A percentile compares a stretch with the other conserved stretches of the same genome.
phyloP scores from a whole-genome alignment of 1,284 basidiomycete genomes.

The Meira miltonrushii region DNA sequence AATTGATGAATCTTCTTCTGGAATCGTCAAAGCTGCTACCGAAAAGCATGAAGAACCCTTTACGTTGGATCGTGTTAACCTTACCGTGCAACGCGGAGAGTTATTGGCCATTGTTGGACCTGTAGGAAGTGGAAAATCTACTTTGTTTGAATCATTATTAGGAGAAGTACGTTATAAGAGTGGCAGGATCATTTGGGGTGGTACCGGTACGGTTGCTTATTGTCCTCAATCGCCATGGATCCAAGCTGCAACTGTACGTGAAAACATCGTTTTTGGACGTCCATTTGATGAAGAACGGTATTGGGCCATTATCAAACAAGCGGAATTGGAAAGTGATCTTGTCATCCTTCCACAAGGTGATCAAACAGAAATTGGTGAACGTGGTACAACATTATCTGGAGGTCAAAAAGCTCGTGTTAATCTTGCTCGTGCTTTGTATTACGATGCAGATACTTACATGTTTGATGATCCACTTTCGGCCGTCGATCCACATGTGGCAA shows the following conservation, averaged over 20 bases:
- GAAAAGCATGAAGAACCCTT: slow-evolving; percentile 31
- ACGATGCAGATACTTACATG: slow-evolving; percentile 63
- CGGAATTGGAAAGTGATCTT: slow-evolving; percentile 58
- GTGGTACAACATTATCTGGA: slow-evolving; percentile 69
- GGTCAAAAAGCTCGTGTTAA: slow-evolving; percentile 72
- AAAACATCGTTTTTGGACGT: slow-evolving; percentile 56
- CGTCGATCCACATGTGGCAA: slow-evolving; percentile 51
- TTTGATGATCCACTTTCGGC: slow-evolving; percentile 73
- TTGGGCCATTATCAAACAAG: slow-evolving; percentile 43
- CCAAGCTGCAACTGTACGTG: slow-evolving; percentile 69
- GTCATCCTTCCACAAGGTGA: slow-evolving; percentile 67
- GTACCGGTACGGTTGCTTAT: slow-evolving; percentile 60
- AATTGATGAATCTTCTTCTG: background rate
- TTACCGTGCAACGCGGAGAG: slow-evolving; percentile 30
- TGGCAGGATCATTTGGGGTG: slow-evolving; percentile 45
- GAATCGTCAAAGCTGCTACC: slow-evolving; percentile 14
- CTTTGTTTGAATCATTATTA: slow-evolving; percentile 42
- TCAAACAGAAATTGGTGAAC: slow-evolving; percentile 84
- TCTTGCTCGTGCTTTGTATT: slow-evolving; percentile 78
- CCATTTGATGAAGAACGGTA: slow-evolving; percentile 59
- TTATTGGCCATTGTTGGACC: slow-evolving; percentile 47
- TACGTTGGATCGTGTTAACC: slow-evolving; percentile 29
- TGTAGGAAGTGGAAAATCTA: slow-evolving; percentile 49
- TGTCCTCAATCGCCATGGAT: slow-evolving; percentile 85
- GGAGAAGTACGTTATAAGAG: slow-evolving; percentile 45